Conservation (phyloP, 2,329 filamentous ascomycete species). For the Pestalotiopsis sp. region DNA sequence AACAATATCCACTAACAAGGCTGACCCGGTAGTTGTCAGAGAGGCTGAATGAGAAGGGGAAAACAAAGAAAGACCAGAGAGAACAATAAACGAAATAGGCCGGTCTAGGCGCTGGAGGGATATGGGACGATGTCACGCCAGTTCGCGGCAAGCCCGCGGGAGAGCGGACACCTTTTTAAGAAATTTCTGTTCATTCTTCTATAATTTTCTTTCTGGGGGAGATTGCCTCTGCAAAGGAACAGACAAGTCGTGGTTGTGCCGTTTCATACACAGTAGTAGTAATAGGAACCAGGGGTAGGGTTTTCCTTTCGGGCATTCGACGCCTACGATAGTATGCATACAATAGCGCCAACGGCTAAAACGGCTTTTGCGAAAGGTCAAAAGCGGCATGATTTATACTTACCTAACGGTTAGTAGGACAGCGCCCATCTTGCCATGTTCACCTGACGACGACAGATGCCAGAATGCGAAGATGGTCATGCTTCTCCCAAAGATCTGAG, state of each 20-base stretch:
- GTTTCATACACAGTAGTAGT: background rate
- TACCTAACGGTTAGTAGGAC: no score
- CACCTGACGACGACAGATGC: no score
- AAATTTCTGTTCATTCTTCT: background rate
- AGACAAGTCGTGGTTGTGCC: background rate
- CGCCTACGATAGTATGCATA: background rate
- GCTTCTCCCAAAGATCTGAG: no score
- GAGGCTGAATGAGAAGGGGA: background rate
- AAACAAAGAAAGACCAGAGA: background rate
- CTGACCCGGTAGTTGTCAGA: background rate
- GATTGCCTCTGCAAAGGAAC: background rate
- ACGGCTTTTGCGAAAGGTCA: background rate
- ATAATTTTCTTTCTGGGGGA: background rate
- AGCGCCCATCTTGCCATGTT: no score
- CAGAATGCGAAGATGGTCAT: no score
- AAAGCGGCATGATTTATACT: no score
- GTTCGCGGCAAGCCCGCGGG: background rate
- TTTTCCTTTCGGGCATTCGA: background rate
- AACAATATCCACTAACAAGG: background rate
- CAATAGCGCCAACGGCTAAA: background rate
- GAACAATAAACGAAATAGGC: background rate
- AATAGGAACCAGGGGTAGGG: background rate
- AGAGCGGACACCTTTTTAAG: background rate
- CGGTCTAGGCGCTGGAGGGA: background rate
- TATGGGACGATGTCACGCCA: slow-evolving; percentile 1